Evolutionary conservation across 2,329 filamentous ascomycete genomes (phyloP).

Genomic region (Dothiorella sarmentorum): DNA sequence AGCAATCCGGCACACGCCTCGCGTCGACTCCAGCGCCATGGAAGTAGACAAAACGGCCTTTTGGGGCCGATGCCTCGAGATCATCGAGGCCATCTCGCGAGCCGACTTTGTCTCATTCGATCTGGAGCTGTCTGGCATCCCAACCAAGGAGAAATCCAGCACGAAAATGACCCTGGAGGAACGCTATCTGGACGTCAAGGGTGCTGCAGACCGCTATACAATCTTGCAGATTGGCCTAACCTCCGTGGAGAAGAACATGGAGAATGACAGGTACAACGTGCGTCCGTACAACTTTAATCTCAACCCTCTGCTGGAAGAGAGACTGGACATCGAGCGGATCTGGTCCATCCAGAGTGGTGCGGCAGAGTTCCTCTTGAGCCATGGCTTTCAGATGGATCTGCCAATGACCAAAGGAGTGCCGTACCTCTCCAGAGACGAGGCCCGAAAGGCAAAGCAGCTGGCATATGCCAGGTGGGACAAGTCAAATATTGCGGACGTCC

Average conservation of each 20-base stretch:
- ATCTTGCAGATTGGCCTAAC: slow-evolving; percentile 67
- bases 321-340: slow-evolving; percentile 57
- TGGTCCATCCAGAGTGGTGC: slow-evolving; percentile 59
- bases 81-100: slow-evolving; percentile 56
- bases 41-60: slow-evolving; percentile 54
- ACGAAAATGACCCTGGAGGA: slow-evolving; percentile 55
- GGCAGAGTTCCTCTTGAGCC: slow-evolving; percentile 57
- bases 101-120: slow-evolving; percentile 63
- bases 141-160: slow-evolving; percentile 26
- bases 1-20: neutral
- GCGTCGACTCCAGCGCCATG: slow-evolving; percentile 48
- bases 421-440: slow-evolving; percentile 61
- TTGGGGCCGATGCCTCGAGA: slow-evolving; percentile 49
- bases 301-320: slow-evolving; percentile 53
- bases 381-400: slow-evolving; percentile 57
- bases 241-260: slow-evolving; percentile 55
- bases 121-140: slow-evolving; percentile 64
- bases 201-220: slow-evolving; percentile 60
- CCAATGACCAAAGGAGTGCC: slow-evolving; percentile 57
- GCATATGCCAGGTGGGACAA: slow-evolving; percentile 43
- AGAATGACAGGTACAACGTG: slow-evolving; percentile 54
- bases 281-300: slow-evolving; percentile 64
- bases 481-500: slow-evolving; percentile 43
- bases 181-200: slow-evolving; percentile 59
- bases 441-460: slow-evolving; percentile 45